Conservation (phyloP, 345 rosid species). For the Tarenaya hassleriana region DNA sequence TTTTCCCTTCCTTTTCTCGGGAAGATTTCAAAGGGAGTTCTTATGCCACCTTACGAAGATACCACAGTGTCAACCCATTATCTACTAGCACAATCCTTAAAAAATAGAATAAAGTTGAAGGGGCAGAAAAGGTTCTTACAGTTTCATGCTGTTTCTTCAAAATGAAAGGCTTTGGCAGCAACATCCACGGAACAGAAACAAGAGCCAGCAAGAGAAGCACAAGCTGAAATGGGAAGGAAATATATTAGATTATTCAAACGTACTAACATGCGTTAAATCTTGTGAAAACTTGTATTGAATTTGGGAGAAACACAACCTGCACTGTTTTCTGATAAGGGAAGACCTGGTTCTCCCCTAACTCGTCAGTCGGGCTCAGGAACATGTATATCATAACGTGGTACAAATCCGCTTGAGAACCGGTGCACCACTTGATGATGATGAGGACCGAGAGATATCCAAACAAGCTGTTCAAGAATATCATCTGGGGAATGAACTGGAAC, state of each 20-base stretch:
- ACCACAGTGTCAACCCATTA: too few relatives aligned
- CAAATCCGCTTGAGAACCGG: constrained; percentile 92
- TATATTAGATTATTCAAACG: constrained; percentile 1
- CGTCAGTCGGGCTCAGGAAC: constrained; percentile 93
- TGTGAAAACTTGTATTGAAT: background rate
- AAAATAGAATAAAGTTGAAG: background rate
- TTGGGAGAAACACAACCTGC: constrained; percentile 47
- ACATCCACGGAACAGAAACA: constrained; percentile 96
- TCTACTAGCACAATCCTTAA: background rate
- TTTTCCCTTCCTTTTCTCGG: too few relatives aligned
- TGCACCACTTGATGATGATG: constrained; percentile 77
- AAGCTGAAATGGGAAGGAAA: constrained; percentile 39
- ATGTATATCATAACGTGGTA: constrained; percentile 93
- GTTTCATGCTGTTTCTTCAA: constrained; percentile 78
- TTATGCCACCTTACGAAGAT: too few relatives aligned
- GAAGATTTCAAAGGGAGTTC: too few relatives aligned
- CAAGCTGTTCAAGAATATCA: constrained; percentile 79
- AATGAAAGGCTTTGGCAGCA: constrained; percentile 87
- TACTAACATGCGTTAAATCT: background rate
- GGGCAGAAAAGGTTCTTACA: constrained; percentile 33
- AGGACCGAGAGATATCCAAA: constrained; percentile 89
- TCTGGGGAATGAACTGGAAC: constrained; percentile 94
- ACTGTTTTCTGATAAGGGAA: constrained; percentile 63
- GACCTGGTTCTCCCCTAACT: constrained; percentile 84
- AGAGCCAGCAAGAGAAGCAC: constrained; percentile 70